Evolutionary conservation across 352 stramenopile species (phyloP).

Genomic region (Phytophthora pisi): DNA sequence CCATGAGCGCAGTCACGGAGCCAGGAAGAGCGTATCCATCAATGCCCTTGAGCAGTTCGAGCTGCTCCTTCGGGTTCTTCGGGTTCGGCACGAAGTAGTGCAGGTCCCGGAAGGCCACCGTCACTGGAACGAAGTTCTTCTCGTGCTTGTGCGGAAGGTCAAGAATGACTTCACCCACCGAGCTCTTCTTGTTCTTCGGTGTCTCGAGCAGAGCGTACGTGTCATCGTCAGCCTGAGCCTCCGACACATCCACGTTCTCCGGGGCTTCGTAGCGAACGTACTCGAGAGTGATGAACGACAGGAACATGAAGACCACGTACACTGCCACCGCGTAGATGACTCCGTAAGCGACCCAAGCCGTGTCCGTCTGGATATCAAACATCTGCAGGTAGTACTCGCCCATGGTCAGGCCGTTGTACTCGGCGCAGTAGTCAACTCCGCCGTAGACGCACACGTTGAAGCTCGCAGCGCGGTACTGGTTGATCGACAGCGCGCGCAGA

Average conservation of each 20-base stretch:
- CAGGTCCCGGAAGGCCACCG: conserved; percentile 32
- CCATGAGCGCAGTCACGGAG: conserved; percentile 22
- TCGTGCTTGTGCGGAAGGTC: conserved; percentile 8
- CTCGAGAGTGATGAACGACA: conserved; percentile 26
- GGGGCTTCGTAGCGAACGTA: conserved; percentile 31
- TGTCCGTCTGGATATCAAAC: conserved; percentile 29
- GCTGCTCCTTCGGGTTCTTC: conserved; percentile 11
- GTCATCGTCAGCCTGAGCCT: conserved; percentile 4
- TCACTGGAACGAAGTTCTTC: conserved; percentile 27
- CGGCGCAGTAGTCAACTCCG: conserved; percentile 29
- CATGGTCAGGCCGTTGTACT: conserved; percentile 40
- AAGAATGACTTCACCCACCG: conserved; percentile 35
- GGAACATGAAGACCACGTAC: conserved; percentile 34
- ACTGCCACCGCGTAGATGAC: conserved; percentile 24
- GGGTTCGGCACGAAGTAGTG: conserved; percentile 28
- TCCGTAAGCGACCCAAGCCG: conserved; percentile 24
- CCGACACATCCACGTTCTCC: conserved; percentile 26
- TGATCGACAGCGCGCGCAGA: conserved; percentile 27
- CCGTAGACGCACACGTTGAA: conserved; percentile 37
- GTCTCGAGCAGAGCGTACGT: conserved; percentile 25
- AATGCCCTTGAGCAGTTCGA: conserved; percentile 34
- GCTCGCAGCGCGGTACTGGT: conserved; percentile 32
- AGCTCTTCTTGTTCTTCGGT: conserved; percentile 15
- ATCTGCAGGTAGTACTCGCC: conserved; percentile 40
- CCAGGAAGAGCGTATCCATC: conserved; percentile 21